Evolutionary conservation across 148 eudicot species (phyloP), one percentile per base, ranked within the genome.

Genomic region (Camellia japonica): DNA sequence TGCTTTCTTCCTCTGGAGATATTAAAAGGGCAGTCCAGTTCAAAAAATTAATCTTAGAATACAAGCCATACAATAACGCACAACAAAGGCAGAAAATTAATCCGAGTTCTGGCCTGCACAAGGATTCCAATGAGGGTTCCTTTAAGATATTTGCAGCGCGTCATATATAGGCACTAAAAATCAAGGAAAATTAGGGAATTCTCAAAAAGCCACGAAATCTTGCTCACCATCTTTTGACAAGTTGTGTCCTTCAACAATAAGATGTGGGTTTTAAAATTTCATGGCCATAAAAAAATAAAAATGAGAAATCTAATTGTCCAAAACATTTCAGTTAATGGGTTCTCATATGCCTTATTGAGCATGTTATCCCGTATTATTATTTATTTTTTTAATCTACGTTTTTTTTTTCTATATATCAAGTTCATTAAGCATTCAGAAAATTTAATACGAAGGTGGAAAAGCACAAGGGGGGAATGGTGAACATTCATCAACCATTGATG

Each of bases 81-180:
- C 9, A 74, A 7, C 68, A 43, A 68, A 79, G 38, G 11, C 30
- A 71, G 19, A 23, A 51, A 76, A 78, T 41, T 20, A 10, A 79
- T 54, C 70, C 47, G 70, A 72, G 51, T 49, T 59, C 89, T 82
- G 77, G 93, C 99, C 99, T 93, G 92, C 93, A 89, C 73, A 96
- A 82, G 73, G 99, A 96, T 82, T 96, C 98, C 71, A 96, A 47
- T 5, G 99, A 72, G 52, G 98, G 99, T 78, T 96, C 99, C 85
- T 93, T 38, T 20, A n/a, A 23, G 30, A 72, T 16, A 80, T 51
- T 56, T 41, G 52, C 23, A 19, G 7, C 68, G 3, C 79, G 63
- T 62, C 18, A n/a, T 8, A 80, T 68, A 64, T 13, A 46, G 42
- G 55, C 23, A 44, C 68, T 64, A 6, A 64, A 79, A 60, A 67